Base-by-base conservation (phyloP, 805 yeast species). In the Lachancea fermentati region DNA sequence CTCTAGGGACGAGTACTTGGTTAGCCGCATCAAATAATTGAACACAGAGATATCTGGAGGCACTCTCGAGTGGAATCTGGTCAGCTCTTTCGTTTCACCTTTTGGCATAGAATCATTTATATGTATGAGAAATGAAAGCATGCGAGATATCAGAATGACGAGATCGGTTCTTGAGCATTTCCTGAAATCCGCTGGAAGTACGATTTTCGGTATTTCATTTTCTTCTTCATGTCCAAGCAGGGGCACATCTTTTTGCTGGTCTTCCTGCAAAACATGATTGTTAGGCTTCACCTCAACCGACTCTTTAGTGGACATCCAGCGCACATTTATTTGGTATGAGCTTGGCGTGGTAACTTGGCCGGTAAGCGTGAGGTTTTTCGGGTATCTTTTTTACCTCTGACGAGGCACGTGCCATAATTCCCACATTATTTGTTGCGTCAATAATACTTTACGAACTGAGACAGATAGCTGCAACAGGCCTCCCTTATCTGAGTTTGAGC, bases 21-120 rank as follows among this genome's bases (percentile, higher is more conserved):
- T 74, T 35, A 91, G 67, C 51, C 97, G 72, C 34, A 79, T 63
- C 32, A 89, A 62, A 54, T 91, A 91, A 40, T 84, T 85, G 48
- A 74, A 75, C 12, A 88, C 77, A 4, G 95, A 81, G 32, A 91
- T 91, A 13, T 75, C 75, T 0, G 98, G 97, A 3, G 97, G 95
- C 0, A 91, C 80, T 46, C 97, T 72, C 3, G 97, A 88, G 60
- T 91, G 98, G 60, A 91, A 91, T 48, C 97, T 68, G 1, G 98
- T 91, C 38, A 93, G 70, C 32, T 54, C 39, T 48, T 62, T 42
- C 19, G 57, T 47, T 13, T 58, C 54, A 37, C 53, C 54, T 14
- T 67, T 66, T 15, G 39, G 18, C 15, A 38, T 38, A 2, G 49
- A 41, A 63, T 91, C 97, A 58, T 91, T 91, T 25, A 85, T 71